Evolutionary conservation across 352 stramenopile genomes (phyloP).

Genomic region (Pythium folliculosum): DNA sequence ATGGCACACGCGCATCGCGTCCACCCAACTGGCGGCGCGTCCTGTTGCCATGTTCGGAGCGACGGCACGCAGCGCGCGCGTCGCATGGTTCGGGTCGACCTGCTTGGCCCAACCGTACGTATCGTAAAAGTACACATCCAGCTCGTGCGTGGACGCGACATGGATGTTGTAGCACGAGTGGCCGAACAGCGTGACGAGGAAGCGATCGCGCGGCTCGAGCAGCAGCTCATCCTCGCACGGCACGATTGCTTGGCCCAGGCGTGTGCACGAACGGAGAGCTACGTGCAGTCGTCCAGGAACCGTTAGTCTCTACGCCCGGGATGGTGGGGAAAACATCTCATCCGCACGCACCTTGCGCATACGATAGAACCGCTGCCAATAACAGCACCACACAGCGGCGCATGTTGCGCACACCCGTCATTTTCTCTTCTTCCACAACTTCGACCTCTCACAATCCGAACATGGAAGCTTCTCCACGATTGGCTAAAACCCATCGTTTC

Average conservation of each 20-base stretch:
- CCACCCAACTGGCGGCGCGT: neutral
- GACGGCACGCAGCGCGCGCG: conserved; percentile 1
- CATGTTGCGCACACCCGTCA: neutral
- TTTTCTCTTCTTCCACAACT: neutral
- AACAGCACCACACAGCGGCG: neutral
- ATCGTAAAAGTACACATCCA: conserved; percentile 64
- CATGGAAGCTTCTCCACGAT: conserved; percentile 1
- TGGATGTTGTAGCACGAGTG: conserved; percentile 56
- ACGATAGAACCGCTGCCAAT: neutral
- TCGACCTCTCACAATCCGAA: neutral
- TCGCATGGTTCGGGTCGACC: neutral
- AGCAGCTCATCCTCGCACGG: conserved; percentile 53
- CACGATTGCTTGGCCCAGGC: conserved; percentile 44
- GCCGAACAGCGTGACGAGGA: conserved; percentile 58
- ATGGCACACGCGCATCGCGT: conserved; percentile 15
- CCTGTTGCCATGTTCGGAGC: neutral
- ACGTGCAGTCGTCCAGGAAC: no score
- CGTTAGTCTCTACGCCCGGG: no score
- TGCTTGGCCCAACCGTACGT: conserved; percentile 5
- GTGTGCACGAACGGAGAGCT: conserved; percentile 42
- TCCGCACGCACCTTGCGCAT: neutral
- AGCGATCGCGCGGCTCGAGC: conserved; percentile 43
- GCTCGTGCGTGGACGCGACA: conserved; percentile 37
- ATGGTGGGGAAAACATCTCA: no score
- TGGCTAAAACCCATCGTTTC: neutral